Conservation (phyloP, 768 basidiomycete species). For the Xanthoconium purpureum region DNA sequence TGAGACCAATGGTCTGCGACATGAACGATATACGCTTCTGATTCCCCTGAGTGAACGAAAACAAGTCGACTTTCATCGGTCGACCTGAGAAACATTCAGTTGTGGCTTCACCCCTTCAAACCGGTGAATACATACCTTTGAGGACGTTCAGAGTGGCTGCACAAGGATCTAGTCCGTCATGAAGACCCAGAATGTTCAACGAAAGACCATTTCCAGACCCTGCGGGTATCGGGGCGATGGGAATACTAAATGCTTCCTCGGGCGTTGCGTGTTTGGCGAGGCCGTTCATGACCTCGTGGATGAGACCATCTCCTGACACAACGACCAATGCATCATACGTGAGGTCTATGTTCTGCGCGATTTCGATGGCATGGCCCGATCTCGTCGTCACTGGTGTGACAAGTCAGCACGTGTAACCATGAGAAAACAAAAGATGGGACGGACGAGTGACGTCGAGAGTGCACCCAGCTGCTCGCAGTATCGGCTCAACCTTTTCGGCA, state of each 20-base stretch:
- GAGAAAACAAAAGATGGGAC: slow-evolving; percentile 23
- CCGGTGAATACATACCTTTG: slow-evolving; percentile 49
- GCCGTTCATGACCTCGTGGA: slow-evolving; percentile 85
- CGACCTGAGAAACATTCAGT: slow-evolving; percentile 43
- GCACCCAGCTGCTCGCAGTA: slow-evolving; percentile 67
- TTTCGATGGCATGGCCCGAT: slow-evolving; percentile 60
- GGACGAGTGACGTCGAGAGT: slow-evolving; percentile 58
- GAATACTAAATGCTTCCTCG: slow-evolving; percentile 57
- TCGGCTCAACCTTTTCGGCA: slow-evolving; percentile 60
- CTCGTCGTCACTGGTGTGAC: slow-evolving; percentile 55
- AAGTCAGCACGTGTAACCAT: neutral
- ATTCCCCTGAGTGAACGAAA: slow-evolving; percentile 67
- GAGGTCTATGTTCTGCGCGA: slow-evolving; percentile 54
- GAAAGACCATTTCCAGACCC: slow-evolving; percentile 80
- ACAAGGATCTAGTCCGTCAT: slow-evolving; percentile 70
- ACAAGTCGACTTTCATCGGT: slow-evolving; percentile 73
- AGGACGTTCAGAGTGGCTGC: slow-evolving; percentile 74
- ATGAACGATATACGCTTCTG: slow-evolving; percentile 73
- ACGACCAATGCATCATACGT: slow-evolving; percentile 69
- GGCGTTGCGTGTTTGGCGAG: slow-evolving; percentile 65
- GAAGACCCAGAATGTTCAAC: slow-evolving; percentile 64
- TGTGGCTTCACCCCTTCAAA: neutral
- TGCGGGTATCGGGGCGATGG: slow-evolving; percentile 76
- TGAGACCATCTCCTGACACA: slow-evolving; percentile 80
- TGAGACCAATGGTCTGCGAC: slow-evolving; percentile 77